Conservation (phyloP, 2,329 filamentous ascomycete genomes). For the Phaeosphaeriaceae sp. region DNA sequence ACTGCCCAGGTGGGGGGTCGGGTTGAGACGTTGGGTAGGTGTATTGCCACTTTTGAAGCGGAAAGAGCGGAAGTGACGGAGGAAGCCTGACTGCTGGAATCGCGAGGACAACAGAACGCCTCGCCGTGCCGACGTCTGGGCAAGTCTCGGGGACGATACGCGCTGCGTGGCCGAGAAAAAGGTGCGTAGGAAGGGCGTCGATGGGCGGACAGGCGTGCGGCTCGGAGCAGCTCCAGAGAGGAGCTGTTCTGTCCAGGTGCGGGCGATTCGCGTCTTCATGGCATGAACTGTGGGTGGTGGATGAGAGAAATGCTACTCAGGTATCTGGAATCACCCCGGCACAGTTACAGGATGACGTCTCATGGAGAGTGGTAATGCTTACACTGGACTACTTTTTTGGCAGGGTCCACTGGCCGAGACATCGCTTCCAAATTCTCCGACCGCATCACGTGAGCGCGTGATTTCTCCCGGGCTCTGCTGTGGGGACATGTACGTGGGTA, state of each 20-base stretch:
- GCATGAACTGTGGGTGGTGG: slow-evolving; percentile 11
- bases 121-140: slow-evolving; percentile 18
- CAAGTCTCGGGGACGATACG: slow-evolving; percentile 11
- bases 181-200: slow-evolving; percentile 26
- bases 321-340: slow-evolving; percentile 5
- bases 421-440: neutral
- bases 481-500: too few relatives aligned
- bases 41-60: slow-evolving; percentile 48
- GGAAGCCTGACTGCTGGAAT: slow-evolving; percentile 25
- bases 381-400: neutral
- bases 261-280: slow-evolving; percentile 36
- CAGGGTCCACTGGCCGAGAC: slow-evolving; percentile 4
- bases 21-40: slow-evolving; percentile 40
- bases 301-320: slow-evolving; percentile 16
- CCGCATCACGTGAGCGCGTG: neutral
- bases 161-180: slow-evolving; percentile 36
- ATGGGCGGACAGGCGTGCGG: slow-evolving; percentile 19
- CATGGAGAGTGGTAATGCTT: slow-evolving; percentile 3
- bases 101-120: slow-evolving; percentile 23
- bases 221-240: slow-evolving; percentile 22
- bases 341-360: slow-evolving; percentile 9
- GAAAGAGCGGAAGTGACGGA: slow-evolving; percentile 38
- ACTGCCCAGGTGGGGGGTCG: slow-evolving; percentile 50
- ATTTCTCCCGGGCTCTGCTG: neutral
- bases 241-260: slow-evolving; percentile 32